Evolutionary conservation across 177 flowering plant genomes (phyloP), one percentile per base, ranked within the genome.

Genomic region (Vitis hybrid): DNA sequence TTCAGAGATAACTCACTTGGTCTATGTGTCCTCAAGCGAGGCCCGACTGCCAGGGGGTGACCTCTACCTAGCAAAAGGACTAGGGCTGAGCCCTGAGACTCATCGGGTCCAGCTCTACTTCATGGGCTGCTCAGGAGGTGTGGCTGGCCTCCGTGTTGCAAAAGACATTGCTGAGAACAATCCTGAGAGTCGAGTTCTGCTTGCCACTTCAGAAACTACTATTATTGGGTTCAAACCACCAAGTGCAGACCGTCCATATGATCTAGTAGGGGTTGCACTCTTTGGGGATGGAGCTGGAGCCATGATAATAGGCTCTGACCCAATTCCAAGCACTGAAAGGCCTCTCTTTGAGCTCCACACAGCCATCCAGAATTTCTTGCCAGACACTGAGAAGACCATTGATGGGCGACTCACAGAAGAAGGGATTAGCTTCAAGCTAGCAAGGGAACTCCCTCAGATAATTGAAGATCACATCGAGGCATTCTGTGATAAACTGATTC

Each of bases 221-320:
- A 88, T 91, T 13, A 84, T 95, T 15, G 98, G 98, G n/a, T 95
- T 80, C 86, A 91, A 85, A 65, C 97, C 97, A 49, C 99, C 97
- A 0, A 93, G 86, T 68, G 80, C 77, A 0, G 70, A 82, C 4
- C 79, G 97, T 45, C 95, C 95, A 1, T 92, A 96, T 68, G 99
- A 96, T 69, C 83, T 96, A 5, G 94, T 93, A 9, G 98, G 97
- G 2, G 98, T 85, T 19, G 99, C 97, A 34, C 81, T 96, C 9
- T 96, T 93, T 52, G 99, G 99, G 11, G 98, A 93, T 68, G 99
- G 98, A 3, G 98, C 99, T 3, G 98, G 98, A 39, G 98, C 99
- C 22, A 85, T 93, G 87, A 79, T 95, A 15, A 78, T 95, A 2
- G 97, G 99, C 3, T 68, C 90, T 1, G 86, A 84, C 68, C 93